These are phyloP conservation scores for Leonotis leonurus DNA, from an alignment of 257 asterid genomes.

Conservation along the genomic window DNA sequence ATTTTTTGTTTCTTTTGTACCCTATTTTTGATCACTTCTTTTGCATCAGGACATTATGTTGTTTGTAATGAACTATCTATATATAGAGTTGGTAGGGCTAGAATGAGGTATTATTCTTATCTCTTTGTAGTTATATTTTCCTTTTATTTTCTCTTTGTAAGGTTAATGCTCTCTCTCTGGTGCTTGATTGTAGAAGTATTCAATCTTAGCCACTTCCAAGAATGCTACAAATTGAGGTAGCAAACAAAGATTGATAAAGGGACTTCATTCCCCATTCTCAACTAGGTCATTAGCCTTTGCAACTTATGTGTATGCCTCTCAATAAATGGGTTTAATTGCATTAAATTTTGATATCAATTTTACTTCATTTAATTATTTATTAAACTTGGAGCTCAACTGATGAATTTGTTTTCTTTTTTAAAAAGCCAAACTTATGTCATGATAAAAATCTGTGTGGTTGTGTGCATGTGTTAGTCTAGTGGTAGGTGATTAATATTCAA, in stretches of 20 bases:
- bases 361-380: too few relatives aligned
- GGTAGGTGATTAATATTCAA: too few relatives aligned
- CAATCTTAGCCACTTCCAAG: constrained; percentile 62
- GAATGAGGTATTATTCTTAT: background rate
- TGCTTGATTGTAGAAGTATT: constrained; percentile 86
- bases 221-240: constrained; percentile 76
- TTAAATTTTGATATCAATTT: too few relatives aligned
- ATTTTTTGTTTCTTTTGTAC: constrained; percentile 2
- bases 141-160: background rate
- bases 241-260: constrained; percentile 60
- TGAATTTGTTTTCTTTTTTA: too few relatives aligned
- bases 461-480: too few relatives aligned
- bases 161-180: too few relatives aligned
- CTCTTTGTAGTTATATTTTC: too few relatives aligned
- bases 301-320: constrained; percentile 52
- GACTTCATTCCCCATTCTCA: constrained; percentile 33
- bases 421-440: too few relatives aligned
- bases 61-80: background rate
- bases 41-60: background rate
- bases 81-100: background rate
- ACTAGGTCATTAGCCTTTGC: constrained; percentile 40
- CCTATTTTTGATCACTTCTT: background rate
- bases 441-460: too few relatives aligned
- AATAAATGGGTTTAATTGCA: constrained; percentile 29
- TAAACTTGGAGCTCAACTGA: too few relatives aligned